A percentile compares a stretch with the other conserved stretches of the same genome.
These are phyloP conservation scores for Corylus avellana DNA, from an alignment of 306 rosid genomes.

Conservation along the genomic window DNA sequence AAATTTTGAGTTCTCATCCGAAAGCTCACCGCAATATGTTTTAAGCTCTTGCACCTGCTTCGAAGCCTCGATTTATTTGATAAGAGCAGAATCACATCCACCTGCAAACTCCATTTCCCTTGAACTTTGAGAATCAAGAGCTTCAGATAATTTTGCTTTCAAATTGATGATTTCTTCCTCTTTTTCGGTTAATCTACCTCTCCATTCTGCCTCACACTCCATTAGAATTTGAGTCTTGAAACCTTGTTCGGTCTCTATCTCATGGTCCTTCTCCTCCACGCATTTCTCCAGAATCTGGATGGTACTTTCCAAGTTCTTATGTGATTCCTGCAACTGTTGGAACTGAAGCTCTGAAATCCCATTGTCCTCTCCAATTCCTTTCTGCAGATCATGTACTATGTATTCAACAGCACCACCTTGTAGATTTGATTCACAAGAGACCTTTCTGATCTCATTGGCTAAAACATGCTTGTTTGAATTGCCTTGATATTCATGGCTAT, in stretches of 20 bases:
- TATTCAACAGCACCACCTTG: conserved; percentile 27
- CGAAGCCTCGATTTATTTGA: conserved; percentile 27
- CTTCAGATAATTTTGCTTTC: conserved; percentile 40
- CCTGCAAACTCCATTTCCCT: neutral
- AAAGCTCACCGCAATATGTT: conserved; percentile 11
- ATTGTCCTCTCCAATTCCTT: conserved; percentile 44
- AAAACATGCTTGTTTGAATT: conserved; percentile 30
- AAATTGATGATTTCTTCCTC: conserved; percentile 34
- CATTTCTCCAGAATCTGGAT: conserved; percentile 35
- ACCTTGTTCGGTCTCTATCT: conserved; percentile 27
- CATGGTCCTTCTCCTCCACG: conserved; percentile 40
- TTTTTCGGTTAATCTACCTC: conserved; percentile 28
- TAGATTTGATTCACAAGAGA: conserved; percentile 24
- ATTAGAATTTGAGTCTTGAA: conserved; percentile 15
- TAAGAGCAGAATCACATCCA: neutral
- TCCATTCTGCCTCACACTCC: conserved; percentile 35
- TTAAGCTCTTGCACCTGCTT: conserved; percentile 41
- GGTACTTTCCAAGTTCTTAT: conserved; percentile 35
- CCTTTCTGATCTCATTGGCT: conserved; percentile 30
- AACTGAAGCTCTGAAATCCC: conserved; percentile 29
- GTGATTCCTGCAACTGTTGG: conserved; percentile 27
- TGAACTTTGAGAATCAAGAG: conserved; percentile 23
- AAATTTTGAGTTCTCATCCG: neutral
- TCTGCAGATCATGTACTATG: conserved; percentile 39
- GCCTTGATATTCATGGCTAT: conserved; percentile 32